These are phyloP conservation scores for Lunasporangiospora selenospora DNA, from an alignment of 192 early-diverging fungal species.

Conservation along the genomic window DNA sequence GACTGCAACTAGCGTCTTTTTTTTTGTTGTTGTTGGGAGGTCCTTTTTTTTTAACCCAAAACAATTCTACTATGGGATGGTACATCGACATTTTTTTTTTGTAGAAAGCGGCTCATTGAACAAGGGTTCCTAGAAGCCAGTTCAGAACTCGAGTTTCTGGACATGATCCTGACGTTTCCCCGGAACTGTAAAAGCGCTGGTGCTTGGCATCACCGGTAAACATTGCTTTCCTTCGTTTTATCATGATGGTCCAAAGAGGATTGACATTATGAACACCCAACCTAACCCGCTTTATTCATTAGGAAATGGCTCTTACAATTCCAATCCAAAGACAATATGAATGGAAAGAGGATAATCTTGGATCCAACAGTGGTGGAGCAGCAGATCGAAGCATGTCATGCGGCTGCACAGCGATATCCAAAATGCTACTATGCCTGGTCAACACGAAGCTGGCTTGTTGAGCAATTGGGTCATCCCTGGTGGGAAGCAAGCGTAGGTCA, in stretches of 20 bases:
- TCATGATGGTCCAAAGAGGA: slow-evolving; percentile 3
- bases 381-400: slow-evolving; percentile 42
- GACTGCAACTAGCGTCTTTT: not conserved
- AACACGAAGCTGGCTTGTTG: slow-evolving; percentile 55
- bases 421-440: slow-evolving; percentile 63
- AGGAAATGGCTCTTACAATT: slow-evolving; percentile 32
- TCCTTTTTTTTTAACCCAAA: not conserved
- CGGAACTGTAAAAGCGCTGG: slow-evolving; percentile 56
- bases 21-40: not conserved
- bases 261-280: not conserved
- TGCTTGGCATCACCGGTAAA: slow-evolving; percentile 59
- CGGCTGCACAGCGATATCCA: slow-evolving; percentile 51
- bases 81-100: too few relatives aligned
- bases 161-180: slow-evolving; percentile 57
- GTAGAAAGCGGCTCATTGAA: slow-evolving; percentile 54
- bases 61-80: too few relatives aligned
- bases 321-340: slow-evolving; percentile 18
- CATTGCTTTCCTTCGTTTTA: not conserved
- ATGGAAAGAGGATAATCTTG: not conserved
- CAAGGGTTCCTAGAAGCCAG: slow-evolving; percentile 24
- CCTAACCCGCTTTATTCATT: not conserved
- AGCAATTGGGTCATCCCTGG: slow-evolving; percentile 12
- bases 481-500: slow-evolving; percentile 7
- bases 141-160: slow-evolving; percentile 49
- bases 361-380: slow-evolving; percentile 10